Evolutionary conservation across 257 asterid genomes (phyloP), one percentile per base, ranked within the genome.

Genomic region (Solanum gracilifrons): DNA sequence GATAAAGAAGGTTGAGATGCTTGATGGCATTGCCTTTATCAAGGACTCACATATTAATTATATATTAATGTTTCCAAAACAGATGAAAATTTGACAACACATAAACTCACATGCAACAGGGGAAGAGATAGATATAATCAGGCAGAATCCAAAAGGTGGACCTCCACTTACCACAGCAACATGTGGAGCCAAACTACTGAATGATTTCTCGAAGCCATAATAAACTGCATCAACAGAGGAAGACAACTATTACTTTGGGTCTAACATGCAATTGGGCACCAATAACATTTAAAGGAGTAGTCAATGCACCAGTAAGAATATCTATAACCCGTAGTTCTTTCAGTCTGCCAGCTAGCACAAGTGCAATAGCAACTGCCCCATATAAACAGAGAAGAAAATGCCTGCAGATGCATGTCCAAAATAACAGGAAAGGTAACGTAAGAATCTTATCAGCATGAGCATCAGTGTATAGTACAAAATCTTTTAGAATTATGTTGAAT

Each of bases 341-440:
- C 94, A 97, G 87, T 87, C 95, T 92, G 86, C 99, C 98, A 84
- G 98, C 98, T 88, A 97, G 95, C 91, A 97, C 82, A 87, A 97
- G 91, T 10, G 83, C 95, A 86, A 96, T 95, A 31, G 94, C 98
- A 85, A 91, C 89, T 69, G 94, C 88, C 87, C 99, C 99, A 88
- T 97, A 97, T 7, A 93, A 37, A 90, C 99, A 96, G 90, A 97
- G 92, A 90, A 96, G 91, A 18, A 95, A 95, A 92, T 97, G 99
- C 99, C 99, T 95, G 96, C 92, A 92, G 88, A 84, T 64, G 69
- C 87, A 36, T 64, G 85, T 60, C 41, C n/a, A 66, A 51, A 39
- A 41, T 46, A 43, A 27, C 41, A 80, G 68, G 39, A 46, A 43
- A 46, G 85, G n/a, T 48, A 27, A 80, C 7, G 27, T 29, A 29